A percentile compares a stretch with the other conserved stretches of the same genome.
phyloP scores from a whole-genome alignment of 768 basidiomycete species.

The Pisolithus tinctorius region DNA sequence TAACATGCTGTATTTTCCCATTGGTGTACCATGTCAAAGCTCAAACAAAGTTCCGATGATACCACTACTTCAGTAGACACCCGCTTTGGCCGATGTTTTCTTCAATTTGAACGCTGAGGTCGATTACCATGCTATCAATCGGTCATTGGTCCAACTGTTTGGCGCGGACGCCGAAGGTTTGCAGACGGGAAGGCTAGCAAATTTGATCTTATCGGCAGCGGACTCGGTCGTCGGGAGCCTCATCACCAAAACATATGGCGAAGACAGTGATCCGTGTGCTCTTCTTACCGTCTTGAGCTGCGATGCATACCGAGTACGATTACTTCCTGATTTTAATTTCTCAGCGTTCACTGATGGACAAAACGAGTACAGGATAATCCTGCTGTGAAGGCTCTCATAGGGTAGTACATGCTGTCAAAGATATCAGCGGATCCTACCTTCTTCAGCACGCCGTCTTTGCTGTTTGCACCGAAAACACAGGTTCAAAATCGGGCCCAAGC shows the following conservation, averaged over 20 bases:
- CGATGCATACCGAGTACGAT: slow-evolving; percentile 52
- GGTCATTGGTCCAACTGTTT: slow-evolving; percentile 64
- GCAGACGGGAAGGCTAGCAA: slow-evolving; percentile 65
- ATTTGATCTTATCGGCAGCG: slow-evolving; percentile 71
- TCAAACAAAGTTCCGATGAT: slow-evolving; percentile 35
- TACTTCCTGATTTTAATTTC: not conserved
- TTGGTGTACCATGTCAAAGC: slow-evolving; percentile 39
- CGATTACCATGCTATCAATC: slow-evolving; percentile 84
- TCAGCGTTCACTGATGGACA: not conserved
- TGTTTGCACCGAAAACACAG: slow-evolving; percentile 38
- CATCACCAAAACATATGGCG: slow-evolving; percentile 85
- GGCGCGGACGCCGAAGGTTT: slow-evolving; percentile 66
- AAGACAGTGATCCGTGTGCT: slow-evolving; percentile 69
- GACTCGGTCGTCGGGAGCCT: slow-evolving; percentile 79
- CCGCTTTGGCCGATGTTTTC: slow-evolving; percentile 38
- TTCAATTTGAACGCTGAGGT: slow-evolving; percentile 76
- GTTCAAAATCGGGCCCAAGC: slow-evolving; percentile 20
- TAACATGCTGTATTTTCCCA: too few species aligned
- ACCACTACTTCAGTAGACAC: slow-evolving; percentile 12
- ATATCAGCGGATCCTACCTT: slow-evolving; percentile 42
- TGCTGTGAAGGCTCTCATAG: slow-evolving; percentile 60
- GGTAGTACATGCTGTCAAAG: slow-evolving; percentile 59
- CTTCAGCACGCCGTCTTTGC: slow-evolving; percentile 44
- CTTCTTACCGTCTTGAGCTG: slow-evolving; percentile 81
- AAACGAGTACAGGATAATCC: slow-evolving; percentile 51